Evolutionary conservation across 148 eudicot species (phyloP), one percentile per base, ranked within the genome.

Genomic region (Nyssa sinensis): DNA sequence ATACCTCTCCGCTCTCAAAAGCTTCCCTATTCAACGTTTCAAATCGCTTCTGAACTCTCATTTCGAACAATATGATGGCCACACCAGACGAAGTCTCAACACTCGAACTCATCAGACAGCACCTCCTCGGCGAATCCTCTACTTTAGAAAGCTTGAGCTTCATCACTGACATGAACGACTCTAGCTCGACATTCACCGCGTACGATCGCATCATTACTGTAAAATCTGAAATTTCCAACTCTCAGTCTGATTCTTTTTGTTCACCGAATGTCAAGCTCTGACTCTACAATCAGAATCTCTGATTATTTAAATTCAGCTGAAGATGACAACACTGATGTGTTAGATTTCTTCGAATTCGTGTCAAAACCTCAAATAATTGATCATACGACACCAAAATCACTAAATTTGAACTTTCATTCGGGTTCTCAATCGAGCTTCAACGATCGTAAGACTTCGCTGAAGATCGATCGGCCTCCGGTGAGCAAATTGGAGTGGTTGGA

Each of bases 401-500:
- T 71, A 24, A 71, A 25, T 11, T 27, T 37, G 44, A 11, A 37
- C 44, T 37, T 37, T 5, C 3, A 37, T 6, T 37, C 69, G 13
- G 55, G 62, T 7, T 31, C 66, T 5, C 57, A 73, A 30, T 75
- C 81, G 3, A 77, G 58, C 41, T 85, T 85, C 33, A 75, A 70
- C 33, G 86, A 77, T 63, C 67, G 84, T 14, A 77, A 81, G 72
- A 86, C 88, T 17, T 49, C 84, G 64, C 78, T 80, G 82, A 80
- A 85, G 68, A 82, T 85, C 64, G 77, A 79, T 4, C 85, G 82
- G 0, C 88, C 88, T 4, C 75, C 69, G 16, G 61, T 32, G 25
- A 76, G 58, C 23, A 76, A 77, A 19, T 70, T 70, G 41, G 81
- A 83, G 76, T 77, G 78, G 19, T 76, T 79, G 47, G 79, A 80